Evolutionary conservation across 139 green algal genomes (phyloP), one percentile per base, ranked within the genome.

Genomic region (Volvox reticuliferus): DNA sequence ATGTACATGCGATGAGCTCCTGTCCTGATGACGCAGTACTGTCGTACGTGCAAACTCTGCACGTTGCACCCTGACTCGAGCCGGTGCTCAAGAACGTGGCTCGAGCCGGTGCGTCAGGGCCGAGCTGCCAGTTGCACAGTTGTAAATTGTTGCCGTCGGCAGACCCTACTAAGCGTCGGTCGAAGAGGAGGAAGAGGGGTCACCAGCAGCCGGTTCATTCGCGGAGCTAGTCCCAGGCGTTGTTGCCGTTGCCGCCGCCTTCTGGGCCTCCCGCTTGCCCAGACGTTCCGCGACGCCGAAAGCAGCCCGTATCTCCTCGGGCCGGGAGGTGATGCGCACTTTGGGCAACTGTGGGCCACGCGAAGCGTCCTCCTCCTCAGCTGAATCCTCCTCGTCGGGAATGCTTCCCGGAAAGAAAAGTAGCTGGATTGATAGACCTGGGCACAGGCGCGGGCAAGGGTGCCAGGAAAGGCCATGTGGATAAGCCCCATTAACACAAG

Each of bases 391-490:
- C 0, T 95, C 93, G 1, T 95, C 84, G 35, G 86, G 87, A 12
- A 95, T 13, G 0, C 79, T 93, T 55, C 95, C 89, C 0, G 94
- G 94, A 50, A 91, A 94, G 5, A 96, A 26, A 36, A 95, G 87
- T 81, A 95, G 73, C 87, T 96, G 94, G n/a, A 96, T 22, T 2
- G 92, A 92, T 26, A 96, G 87, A 22, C 92, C 94, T 96, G 90
- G n/a, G 50, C 28, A 55, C 44, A 55, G 44, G 44, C 44, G 44
- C 44, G 9, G 44, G 9, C 44, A 55, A 55, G 44, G 44, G 44
- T 55, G 9, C 44, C 44, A 55, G 44, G 44, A 55, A 55, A 55
- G 5, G 44, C 9, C 5, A 55, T 55, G 44, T 9, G 9, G 44
- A 55, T 55, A 55, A 55, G 44, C 5, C 44, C 44, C 5, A 55